Conservation (phyloP, 148 eudicot genomes). For the Bassia scoparia region DNA sequence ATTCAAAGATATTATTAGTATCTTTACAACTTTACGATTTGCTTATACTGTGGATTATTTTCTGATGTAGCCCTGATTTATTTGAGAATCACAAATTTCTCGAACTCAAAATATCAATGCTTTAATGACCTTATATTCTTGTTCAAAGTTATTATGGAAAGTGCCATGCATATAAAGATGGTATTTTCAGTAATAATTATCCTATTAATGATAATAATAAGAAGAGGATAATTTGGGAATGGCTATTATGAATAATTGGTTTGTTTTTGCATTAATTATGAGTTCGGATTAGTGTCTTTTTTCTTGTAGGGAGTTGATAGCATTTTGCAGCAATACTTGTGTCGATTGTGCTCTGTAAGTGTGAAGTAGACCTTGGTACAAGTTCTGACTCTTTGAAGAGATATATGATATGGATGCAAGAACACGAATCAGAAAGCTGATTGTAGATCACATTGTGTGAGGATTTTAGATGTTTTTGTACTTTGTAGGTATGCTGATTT, state of each 20-base stretch:
- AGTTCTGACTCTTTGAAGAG: not conserved
- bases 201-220: no score
- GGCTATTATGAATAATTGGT: no score
- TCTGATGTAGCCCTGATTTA: not conserved
- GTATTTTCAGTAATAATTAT: not conserved
- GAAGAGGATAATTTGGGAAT: no score
- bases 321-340: not conserved
- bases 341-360: not conserved
- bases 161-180: no score
- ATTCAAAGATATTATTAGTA: no score
- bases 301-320: not conserved
- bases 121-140: not conserved
- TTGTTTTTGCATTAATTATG: no score
- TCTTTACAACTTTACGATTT: no score
- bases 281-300: no score
- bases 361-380: not conserved
- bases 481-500: not conserved
- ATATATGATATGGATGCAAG: not conserved
- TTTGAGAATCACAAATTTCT: no score
- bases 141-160: not conserved
- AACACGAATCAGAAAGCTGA: not conserved
- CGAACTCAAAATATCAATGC: not conserved
- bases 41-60: not conserved
- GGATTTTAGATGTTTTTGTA: not conserved
- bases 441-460: not conserved